Evolutionary conservation across 768 basidiomycete species (phyloP), one percentile per base, ranked within the genome.

Genomic region (Fomitopsis pulvina): DNA sequence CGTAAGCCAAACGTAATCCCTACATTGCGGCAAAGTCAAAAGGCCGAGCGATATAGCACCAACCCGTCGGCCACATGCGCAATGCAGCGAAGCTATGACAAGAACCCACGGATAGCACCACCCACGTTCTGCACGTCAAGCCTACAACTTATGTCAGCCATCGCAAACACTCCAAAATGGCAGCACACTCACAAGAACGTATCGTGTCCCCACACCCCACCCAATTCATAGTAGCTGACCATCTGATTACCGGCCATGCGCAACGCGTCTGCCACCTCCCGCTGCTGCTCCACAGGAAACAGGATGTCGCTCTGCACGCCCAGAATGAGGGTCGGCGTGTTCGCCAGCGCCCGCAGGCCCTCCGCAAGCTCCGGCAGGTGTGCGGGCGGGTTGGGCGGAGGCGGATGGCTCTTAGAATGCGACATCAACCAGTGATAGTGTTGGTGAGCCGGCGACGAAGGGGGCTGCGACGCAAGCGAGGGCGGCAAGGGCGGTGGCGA

Each of bases 171-270:
- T 14, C 34, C 37, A 28, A 6, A 21, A 11, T 8, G 7, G 21
- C 39, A n/a, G 29, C 52, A 32, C 1, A 79, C 85, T 76, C 60
- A 87, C 82, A 98, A 71, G 71, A 97, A 97, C 20, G 93, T 97
- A 68, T 99, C 95, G 62, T 99, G 95, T 1, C 96, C 96, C 94
- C 93, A 98, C n/a, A 98, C 94, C 8, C 95, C 94, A 24, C 95
- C 95, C 2, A 98, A 77, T 68, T 98, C 96, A 64, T 95, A 99
- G 67, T 97, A 98, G 52, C 89, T 87, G 24, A 99, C 96, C 50
- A 77, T 71, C 14, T 81, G 68, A 65, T 97, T 98, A 0, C 96
- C 96, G 1, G 86, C 82, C 78, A 92, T 79, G 52, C 91, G 79
- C 54, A 99, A 68, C 21, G 94, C 95, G 64, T 96, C 92, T 4